Evolutionary conservation across 768 basidiomycete genomes (phyloP).

Genomic region (Rhodotorula kratochvilovae): DNA sequence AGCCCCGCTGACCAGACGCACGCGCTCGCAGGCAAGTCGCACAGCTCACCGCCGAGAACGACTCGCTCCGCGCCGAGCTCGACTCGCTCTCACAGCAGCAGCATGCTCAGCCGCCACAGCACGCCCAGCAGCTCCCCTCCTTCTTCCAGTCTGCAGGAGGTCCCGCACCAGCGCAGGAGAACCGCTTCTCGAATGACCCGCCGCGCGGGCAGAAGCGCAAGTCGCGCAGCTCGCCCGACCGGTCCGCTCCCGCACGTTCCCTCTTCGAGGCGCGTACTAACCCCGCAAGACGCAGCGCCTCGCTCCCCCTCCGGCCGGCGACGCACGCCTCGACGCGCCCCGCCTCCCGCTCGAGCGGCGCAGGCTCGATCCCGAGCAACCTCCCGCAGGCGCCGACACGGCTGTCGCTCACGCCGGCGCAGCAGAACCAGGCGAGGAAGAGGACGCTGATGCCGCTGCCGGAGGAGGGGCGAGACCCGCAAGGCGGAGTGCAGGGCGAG

Average conservation of each 20-base stretch:
- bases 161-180: neutral
- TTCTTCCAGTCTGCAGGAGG: neutral
- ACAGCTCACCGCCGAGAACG: slow-evolving; percentile 12
- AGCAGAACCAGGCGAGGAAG: neutral
- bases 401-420: slow-evolving; percentile 12
- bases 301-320: neutral
- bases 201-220: neutral
- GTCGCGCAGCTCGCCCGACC: too few species aligned
- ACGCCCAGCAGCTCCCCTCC: neutral
- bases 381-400: neutral
- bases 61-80: neutral
- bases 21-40: slow-evolving; percentile 3
- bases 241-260: too few species aligned
- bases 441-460: too few species aligned
- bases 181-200: neutral
- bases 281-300: neutral
- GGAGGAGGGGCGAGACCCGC: neutral
- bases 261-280: neutral
- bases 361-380: neutral
- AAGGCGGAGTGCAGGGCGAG: neutral
- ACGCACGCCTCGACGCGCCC: neutral
- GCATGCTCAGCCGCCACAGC: neutral
- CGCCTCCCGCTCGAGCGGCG: neutral
- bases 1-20: neutral
- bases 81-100: neutral